Evolutionary conservation across 208 protist species (phyloP).

Genomic region (Strigomonas culicis): DNA sequence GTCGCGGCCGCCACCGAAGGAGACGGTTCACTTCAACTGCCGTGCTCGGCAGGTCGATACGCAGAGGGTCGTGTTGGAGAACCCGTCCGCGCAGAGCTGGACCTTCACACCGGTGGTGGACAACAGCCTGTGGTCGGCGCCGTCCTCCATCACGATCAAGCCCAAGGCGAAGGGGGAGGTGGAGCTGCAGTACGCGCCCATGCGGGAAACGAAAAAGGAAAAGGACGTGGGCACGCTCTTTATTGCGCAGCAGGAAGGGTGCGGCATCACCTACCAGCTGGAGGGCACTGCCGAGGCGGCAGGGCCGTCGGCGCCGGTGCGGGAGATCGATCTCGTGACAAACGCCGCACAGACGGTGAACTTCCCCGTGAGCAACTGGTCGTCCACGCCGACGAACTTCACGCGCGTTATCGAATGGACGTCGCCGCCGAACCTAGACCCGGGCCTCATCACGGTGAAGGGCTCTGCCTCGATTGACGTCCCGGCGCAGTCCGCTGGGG

Average conservation of each 20-base stretch:
- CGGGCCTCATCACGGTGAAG: constrained; percentile 56
- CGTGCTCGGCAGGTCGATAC: constrained; percentile 66
- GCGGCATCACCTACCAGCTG: constrained; percentile 73
- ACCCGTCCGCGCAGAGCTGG: constrained; percentile 76
- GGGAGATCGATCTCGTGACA: constrained; percentile 41
- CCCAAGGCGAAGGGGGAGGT: constrained; percentile 56
- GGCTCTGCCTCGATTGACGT: constrained; percentile 85
- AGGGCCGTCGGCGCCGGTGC: constrained; percentile 37
- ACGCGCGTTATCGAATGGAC: constrained; percentile 66
- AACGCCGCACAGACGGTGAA: constrained; percentile 35
- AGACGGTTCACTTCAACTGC: constrained; percentile 75
- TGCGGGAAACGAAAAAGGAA: constrained; percentile 49
- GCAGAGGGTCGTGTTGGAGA: constrained; percentile 78
- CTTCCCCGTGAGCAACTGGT: constrained; percentile 86
- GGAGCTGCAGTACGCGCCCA: constrained; percentile 87
- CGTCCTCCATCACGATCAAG: constrained; percentile 69
- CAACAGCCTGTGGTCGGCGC: constrained; percentile 68
- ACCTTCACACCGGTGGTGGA: constrained; percentile 83
- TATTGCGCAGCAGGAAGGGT: constrained; percentile 91
- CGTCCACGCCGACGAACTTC: constrained; percentile 79
- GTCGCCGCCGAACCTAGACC: constrained; percentile 30
- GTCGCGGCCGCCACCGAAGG: constrained; percentile 55
- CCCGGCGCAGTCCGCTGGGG: constrained; percentile 44
- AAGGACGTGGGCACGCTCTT: constrained; percentile 85
- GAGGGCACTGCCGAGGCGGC: constrained; percentile 61